Base-by-base conservation (phyloP, 495 filamentous ascomycete genomes). In the Hypoxylon fuscum region DNA sequence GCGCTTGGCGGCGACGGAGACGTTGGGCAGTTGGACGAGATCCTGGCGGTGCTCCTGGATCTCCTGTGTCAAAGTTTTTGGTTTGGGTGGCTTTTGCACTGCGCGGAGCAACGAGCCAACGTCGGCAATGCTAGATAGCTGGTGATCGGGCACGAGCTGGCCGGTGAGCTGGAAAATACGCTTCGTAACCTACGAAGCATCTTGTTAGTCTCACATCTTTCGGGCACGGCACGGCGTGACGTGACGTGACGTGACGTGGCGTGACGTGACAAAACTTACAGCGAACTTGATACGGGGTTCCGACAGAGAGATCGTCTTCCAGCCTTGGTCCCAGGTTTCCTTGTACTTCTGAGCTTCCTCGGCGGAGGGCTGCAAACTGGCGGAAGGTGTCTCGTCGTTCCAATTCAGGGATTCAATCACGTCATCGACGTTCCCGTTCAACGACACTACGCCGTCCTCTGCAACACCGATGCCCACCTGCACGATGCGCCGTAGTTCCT, bases 91-190 rank as follows among this genome's bases (percentile, higher is more conserved):
- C 9, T 79, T 76, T 46, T 78, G 63, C 5, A 91, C 64, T 35
- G 79, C 67, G 11, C 75, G 67, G n/a, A 89, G 71, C 40, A 91
- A 72, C n/a, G 80, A 70, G 41, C 75, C 74, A 14, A 88, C 74
- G 27, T 83, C 89, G 32, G 69, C 70, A 44, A 86, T 73, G 50
- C 71, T 68, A 23, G 76, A 68, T 51, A 92, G 82, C 43, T 78
- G 77, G 48, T 83, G 77, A 74, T 97, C 95, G 27, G 87, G 79
- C 63, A 96, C 77, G 22, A 82, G 83, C 40, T 86, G 83, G 48
- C 91, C 91, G 23, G 86, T 92, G 48, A 97, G 78, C 70, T 92
- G 88, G 69, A 88, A 83, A 44, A 91, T 76, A 35, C 92, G 87
- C 77, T 94, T 95, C 55, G 89, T 72, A 59, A 91, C 79, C 91